phyloP scores from a whole-genome alignment of 169 alveolate species.

The Plasmodium coatneyi region DNA sequence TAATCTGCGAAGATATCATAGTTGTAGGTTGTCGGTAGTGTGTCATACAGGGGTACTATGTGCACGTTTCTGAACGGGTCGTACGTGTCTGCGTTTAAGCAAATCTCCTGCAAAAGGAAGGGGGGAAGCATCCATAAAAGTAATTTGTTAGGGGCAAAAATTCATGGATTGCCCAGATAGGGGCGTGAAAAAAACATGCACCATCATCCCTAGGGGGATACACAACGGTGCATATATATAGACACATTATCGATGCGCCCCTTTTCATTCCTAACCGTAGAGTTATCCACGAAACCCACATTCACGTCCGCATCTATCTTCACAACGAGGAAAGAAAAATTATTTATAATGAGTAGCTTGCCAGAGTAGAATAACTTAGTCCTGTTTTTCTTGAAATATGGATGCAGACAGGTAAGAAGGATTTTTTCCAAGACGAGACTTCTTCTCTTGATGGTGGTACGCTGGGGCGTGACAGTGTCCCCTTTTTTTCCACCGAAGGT shows the following conservation, averaged over 20 bases:
- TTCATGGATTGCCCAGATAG: not conserved
- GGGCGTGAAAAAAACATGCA: not conserved
- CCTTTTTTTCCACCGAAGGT: not conserved
- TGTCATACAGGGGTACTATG: constrained; percentile 79
- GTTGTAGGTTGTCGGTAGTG: constrained; percentile 79
- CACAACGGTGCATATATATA: too few species aligned
- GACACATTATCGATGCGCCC: not conserved
- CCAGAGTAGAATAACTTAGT: constrained; percentile 47
- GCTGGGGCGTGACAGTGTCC: not conserved
- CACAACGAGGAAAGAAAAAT: constrained; percentile 29
- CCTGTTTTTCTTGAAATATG: constrained; percentile 40
- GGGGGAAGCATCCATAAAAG: not conserved
- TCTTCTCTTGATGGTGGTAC: not conserved
- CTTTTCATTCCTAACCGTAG: constrained; percentile 13
- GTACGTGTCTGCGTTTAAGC: constrained; percentile 59
- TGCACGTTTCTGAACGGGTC: constrained; percentile 77
- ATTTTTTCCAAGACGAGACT: constrained; percentile 25
- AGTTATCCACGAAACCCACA: constrained; percentile 42
- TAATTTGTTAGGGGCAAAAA: not conserved
- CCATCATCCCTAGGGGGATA: not conserved
- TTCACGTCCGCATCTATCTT: constrained; percentile 41
- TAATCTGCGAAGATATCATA: constrained; percentile 77
- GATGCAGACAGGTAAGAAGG: constrained; percentile 16
- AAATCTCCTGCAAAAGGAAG: constrained; percentile 19
- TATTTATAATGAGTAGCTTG: constrained; percentile 22